Evolutionary conservation across 2,329 filamentous ascomycete species (phyloP).

Genomic region (Dryadomyces quercivorus): DNA sequence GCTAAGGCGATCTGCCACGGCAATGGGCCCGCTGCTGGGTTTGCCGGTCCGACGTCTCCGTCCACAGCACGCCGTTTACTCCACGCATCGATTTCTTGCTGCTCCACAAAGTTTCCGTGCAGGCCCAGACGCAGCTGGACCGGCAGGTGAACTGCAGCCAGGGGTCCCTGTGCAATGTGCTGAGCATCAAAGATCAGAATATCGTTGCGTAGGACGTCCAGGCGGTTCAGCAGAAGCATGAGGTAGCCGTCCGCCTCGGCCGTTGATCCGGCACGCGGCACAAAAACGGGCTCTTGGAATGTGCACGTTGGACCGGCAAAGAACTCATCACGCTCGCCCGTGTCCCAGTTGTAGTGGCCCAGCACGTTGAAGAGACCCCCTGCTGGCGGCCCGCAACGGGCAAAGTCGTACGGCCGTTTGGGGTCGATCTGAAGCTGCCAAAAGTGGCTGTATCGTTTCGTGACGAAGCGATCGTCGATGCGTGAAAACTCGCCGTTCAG

Average conservation of each 20-base stretch:
- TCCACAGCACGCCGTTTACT: slow-evolving; percentile 19
- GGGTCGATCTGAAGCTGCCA: slow-evolving; percentile 29
- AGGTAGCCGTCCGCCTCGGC: slow-evolving; percentile 38
- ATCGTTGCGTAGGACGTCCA: slow-evolving; percentile 31
- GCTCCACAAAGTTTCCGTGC: slow-evolving; percentile 30
- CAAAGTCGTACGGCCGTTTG: slow-evolving; percentile 28
- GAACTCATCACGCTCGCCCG: slow-evolving; percentile 26
- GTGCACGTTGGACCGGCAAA: slow-evolving; percentile 31
- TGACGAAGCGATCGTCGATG: slow-evolving; percentile 33
- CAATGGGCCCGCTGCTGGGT: slow-evolving; percentile 22
- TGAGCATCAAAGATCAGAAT: slow-evolving; percentile 30
- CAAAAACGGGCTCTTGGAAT: slow-evolving; percentile 42
- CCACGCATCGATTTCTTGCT: slow-evolving; percentile 31
- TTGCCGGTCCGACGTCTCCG: slow-evolving; percentile 26
- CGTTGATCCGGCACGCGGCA: slow-evolving; percentile 27
- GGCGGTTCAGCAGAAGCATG: slow-evolving; percentile 31
- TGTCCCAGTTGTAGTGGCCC: slow-evolving; percentile 30
- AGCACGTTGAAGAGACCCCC: slow-evolving; percentile 34
- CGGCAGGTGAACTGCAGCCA: slow-evolving; percentile 28
- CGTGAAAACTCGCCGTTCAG: slow-evolving; percentile 37
- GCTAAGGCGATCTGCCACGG: slow-evolving; percentile 22
- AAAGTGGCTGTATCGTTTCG: slow-evolving; percentile 31
- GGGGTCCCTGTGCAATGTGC: slow-evolving; percentile 23
- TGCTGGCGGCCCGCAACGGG: slow-evolving; percentile 28
- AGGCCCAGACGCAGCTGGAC: slow-evolving; percentile 27